Percentiles rank a stretch among this genome's conserved stretches.
These are phyloP conservation scores for Paspalum vaginatum DNA, from an alignment of 176 grass and related monocot species.

Conservation along the genomic window DNA sequence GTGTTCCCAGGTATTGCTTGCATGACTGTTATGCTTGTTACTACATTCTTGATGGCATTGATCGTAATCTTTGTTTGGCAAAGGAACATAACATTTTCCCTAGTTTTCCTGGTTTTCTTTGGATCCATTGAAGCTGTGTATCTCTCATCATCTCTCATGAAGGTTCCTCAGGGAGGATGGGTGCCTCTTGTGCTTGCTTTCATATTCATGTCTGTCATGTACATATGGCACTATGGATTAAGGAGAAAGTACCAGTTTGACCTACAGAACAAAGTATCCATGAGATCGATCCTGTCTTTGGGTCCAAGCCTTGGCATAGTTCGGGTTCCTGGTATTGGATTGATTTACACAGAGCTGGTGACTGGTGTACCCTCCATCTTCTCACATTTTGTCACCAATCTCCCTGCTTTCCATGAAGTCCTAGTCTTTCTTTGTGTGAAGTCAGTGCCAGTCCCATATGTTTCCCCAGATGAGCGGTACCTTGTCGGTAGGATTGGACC, in stretches of 20 bases:
- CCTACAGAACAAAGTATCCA: slow-evolving; percentile 96
- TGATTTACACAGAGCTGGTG: slow-evolving; percentile 95
- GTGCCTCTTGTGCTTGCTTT: slow-evolving; percentile 79
- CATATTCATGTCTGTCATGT: slow-evolving; percentile 93
- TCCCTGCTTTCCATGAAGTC: slow-evolving; percentile 96
- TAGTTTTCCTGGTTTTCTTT: slow-evolving; percentile 85
- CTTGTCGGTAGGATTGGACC: slow-evolving; percentile 91
- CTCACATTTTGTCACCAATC: slow-evolving; percentile 92
- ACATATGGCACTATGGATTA: slow-evolving; percentile 89
- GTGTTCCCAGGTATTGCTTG: slow-evolving; percentile 87
- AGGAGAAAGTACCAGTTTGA: slow-evolving; percentile 81
- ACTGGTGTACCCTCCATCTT: slow-evolving; percentile 93
- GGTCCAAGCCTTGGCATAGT: slow-evolving; percentile 95
- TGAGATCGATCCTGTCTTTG: slow-evolving; percentile 87
- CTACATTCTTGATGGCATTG: slow-evolving; percentile 86
- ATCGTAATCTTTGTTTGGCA: slow-evolving; percentile 93
- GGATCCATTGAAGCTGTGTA: slow-evolving; percentile 82
- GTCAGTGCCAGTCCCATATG: slow-evolving; percentile 85
- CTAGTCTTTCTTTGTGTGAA: slow-evolving; percentile 93
- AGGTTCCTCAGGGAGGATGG: slow-evolving; percentile 96
- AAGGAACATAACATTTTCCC: slow-evolving; percentile 59
- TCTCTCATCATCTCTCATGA: slow-evolving; percentile 90
- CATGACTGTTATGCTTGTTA: slow-evolving; percentile 96
- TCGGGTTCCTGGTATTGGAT: slow-evolving; percentile 91
- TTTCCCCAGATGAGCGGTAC: slow-evolving; percentile 77